Base-by-base conservation (phyloP, 176 grass and related monocot species). In the Bonia amplexicaulis region DNA sequence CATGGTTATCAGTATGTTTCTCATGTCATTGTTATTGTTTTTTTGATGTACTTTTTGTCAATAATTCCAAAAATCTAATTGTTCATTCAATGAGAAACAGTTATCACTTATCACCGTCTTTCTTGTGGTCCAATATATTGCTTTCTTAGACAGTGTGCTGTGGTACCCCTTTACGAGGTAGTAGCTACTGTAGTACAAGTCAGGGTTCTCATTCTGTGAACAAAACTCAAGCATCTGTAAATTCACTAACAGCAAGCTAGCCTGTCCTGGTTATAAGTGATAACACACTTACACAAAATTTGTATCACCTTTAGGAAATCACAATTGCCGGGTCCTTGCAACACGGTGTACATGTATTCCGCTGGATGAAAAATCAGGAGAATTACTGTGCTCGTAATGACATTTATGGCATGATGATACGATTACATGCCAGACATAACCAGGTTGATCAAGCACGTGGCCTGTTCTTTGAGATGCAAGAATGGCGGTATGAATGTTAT, bases 391-490 rank as follows among this genome's bases (percentile, higher is more conserved):
- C 96, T 69, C 83, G 78, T 51, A 94, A 84, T 68, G 88, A 92
- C 69, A 95, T 98, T 25, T 98, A 98, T 75, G 85, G 83, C 65
- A 92, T 95, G 89, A 88, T 98, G 89, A 93, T 98, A 87, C 88
- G 83, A 26, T 72, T 98, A 75, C 83, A 95, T 86, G 89, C 93
- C 13, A 98, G 85, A 75, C 85, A 98, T 86, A 95, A 89, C 80
- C 91, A 78, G 11, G 78, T 93, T 52, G 93, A 98, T 93, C 91
- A 92, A 76, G 93, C 93, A 42, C 91, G 93, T 58, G 96, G 96
- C 66, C 81, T 98, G 79, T 98, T 98, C 66, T 98, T 98, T 77
- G 96, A 98, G 77, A 98, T 98, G 91, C 93, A 95, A 92, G 45
- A 93, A 69, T 95, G 91, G 89, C 84, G 96, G 96, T 98, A 95